phyloP scores from a whole-genome alignment of 805 yeast species.

The Cyberlindnera meyerae region DNA sequence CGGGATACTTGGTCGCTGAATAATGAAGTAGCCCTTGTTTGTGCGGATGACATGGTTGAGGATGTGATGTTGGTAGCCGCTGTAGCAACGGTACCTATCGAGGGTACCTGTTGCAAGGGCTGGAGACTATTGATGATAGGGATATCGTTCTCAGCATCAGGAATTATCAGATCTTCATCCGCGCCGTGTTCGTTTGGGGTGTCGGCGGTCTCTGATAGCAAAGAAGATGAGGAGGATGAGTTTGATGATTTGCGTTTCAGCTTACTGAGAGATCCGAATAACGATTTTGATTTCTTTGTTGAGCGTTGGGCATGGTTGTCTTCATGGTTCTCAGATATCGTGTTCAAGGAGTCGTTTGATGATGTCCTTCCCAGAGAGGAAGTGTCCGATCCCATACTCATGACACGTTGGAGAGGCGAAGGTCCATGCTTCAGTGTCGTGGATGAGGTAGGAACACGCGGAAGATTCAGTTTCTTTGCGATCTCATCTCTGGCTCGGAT shows the following conservation, averaged over 20 bases:
- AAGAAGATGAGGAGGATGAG: constrained; percentile 1
- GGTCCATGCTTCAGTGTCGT: constrained; percentile 24
- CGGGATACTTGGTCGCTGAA: constrained; percentile 20
- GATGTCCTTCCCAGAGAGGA: constrained; percentile 17
- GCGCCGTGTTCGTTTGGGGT: constrained; percentile 3
- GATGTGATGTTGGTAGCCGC: constrained; percentile 6
- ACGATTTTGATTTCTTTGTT: constrained; percentile 7
- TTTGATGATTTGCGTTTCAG: constrained; percentile 15
- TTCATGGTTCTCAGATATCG: constrained; percentile 7
- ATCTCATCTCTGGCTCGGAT: constrained; percentile 29
- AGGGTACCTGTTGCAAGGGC: constrained; percentile 24
- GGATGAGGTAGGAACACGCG: constrained; percentile 10
- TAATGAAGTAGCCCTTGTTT: constrained; percentile 12
- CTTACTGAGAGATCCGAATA: constrained; percentile 13
- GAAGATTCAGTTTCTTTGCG: constrained; percentile 20
- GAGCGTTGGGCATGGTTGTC: constrained; percentile 2
- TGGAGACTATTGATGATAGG: constrained; percentile 11
- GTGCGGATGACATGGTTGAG: constrained; percentile 6
- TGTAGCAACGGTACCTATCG: constrained; percentile 16
- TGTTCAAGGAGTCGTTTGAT: constrained; percentile 22
- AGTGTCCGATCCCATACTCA: constrained; percentile 22
- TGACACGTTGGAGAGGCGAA: constrained; percentile 26
- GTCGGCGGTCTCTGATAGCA: constrained; percentile 8
- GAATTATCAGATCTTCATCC: constrained; percentile 17
- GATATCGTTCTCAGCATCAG: constrained; percentile 5